Evolutionary conservation across 305 asterid species (phyloP).

Genomic region (Solanum hybrid): DNA sequence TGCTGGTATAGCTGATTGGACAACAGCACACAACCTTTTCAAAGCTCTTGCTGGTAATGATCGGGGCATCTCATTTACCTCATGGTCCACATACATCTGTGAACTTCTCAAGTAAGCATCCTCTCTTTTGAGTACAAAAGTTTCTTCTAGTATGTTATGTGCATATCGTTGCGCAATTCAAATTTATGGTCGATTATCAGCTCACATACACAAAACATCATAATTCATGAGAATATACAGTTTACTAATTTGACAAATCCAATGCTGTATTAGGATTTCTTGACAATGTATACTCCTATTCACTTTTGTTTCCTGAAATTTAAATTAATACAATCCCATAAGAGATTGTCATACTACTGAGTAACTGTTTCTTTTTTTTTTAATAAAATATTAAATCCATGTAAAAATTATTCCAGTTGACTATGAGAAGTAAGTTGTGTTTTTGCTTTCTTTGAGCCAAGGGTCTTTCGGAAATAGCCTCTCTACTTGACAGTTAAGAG

Average conservation of each 20-base stretch:
- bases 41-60: conserved; percentile 79
- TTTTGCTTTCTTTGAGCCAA: neutral
- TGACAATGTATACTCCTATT: neutral
- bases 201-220: neutral
- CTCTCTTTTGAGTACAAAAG: neutral
- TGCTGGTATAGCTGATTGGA: conserved; percentile 85
- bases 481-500: neutral
- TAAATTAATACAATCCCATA: neutral
- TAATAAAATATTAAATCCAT: neutral
- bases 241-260: neutral
- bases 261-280: neutral
- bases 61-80: conserved; percentile 55
- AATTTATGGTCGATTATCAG: neutral
- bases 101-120: conserved; percentile 84
- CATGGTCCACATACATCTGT: conserved; percentile 67
- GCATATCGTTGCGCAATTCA: neutral
- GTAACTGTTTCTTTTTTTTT: neutral
- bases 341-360: neutral
- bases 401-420: neutral
- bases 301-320: neutral
- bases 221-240: neutral
- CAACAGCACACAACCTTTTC: conserved; percentile 84
- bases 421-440: neutral
- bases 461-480: neutral
- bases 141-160: neutral